Evolutionary conservation across 2,329 filamentous ascomycete species (phyloP).

Genomic region (Sporothrix pseudoabietina): DNA sequence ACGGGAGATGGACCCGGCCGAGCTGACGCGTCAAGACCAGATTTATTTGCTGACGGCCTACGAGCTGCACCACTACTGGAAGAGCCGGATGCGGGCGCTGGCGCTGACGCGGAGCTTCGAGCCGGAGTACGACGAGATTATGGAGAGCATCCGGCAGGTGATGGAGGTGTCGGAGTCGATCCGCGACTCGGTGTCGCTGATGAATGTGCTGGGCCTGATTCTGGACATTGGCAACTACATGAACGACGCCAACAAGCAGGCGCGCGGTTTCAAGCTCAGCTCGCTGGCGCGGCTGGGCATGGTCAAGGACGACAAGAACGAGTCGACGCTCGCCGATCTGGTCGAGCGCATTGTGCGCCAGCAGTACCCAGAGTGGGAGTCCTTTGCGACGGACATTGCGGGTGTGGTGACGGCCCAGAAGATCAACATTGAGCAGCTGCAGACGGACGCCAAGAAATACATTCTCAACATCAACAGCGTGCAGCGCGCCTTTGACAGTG

Average conservation of each 20-base stretch:
- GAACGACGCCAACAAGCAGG: constrained; percentile 99
- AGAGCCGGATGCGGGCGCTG: constrained; percentile 91
- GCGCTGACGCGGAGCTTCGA: constrained; percentile 82
- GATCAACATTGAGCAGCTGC: constrained; percentile 91
- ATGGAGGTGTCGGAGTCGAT: constrained; percentile 85
- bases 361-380: constrained; percentile 95
- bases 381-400: constrained; percentile 79
- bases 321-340: constrained; percentile 91
- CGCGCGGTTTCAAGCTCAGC: constrained; percentile 94
- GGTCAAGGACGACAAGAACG: constrained; percentile 99
- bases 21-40: constrained; percentile 93
- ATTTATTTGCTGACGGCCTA: constrained; percentile 92
- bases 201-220: constrained; percentile 95
- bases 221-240: constrained; percentile 99
- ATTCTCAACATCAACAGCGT: constrained; percentile 94
- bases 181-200: constrained; percentile 85
- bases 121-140: constrained; percentile 87
- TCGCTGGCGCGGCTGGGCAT: constrained; percentile 90
- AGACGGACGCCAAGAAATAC: constrained; percentile 84
- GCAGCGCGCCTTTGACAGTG: constrained; percentile 86
- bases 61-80: constrained; percentile 98
- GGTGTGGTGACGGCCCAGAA: constrained; percentile 81
- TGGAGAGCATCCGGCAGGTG: constrained; percentile 80
- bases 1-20: constrained; percentile 81
- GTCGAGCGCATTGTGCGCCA: constrained; percentile 95